phyloP scores from a whole-genome alignment of 2,329 filamentous ascomycete species.

The Alternaria arborescens region DNA sequence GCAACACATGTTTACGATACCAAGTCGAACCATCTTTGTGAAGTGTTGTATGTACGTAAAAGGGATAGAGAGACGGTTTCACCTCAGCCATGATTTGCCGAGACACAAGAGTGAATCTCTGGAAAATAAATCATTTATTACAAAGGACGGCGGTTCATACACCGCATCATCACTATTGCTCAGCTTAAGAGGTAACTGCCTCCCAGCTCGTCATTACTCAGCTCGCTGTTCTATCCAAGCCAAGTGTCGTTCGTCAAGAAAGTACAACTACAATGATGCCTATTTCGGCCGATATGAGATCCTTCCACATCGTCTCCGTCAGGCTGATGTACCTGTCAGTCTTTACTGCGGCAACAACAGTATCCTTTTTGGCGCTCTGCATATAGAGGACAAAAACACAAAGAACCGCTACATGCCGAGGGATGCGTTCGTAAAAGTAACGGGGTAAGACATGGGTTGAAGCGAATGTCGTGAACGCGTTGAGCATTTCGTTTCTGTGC shows the following conservation, averaged over 20 bases:
- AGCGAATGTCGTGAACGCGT: slow-evolving; percentile 5
- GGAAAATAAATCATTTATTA: neutral
- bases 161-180: neutral
- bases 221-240: slow-evolving; percentile 6
- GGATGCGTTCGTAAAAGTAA: slow-evolving; percentile 1
- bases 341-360: neutral
- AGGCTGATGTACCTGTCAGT: neutral
- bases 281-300: neutral
- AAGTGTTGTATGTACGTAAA: neutral
- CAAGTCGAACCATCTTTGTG: neutral
- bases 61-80: neutral
- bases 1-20: neutral
- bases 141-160: slow-evolving; percentile 1
- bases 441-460: slow-evolving; percentile 3
- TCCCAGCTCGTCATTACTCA: slow-evolving; percentile 2
- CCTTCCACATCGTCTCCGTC: neutral
- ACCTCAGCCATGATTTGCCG: neutral
- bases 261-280: slow-evolving; percentile 14
- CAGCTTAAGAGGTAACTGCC: neutral
- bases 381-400: neutral
- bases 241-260: slow-evolving; percentile 13
- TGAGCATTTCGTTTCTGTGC: slow-evolving; percentile 4
- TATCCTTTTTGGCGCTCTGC: neutral
- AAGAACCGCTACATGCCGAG: slow-evolving; percentile 1
- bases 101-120: neutral